Evolutionary conservation across 2,329 filamentous ascomycete species (phyloP).

Genomic region (Neofusicoccum sp.): DNA sequence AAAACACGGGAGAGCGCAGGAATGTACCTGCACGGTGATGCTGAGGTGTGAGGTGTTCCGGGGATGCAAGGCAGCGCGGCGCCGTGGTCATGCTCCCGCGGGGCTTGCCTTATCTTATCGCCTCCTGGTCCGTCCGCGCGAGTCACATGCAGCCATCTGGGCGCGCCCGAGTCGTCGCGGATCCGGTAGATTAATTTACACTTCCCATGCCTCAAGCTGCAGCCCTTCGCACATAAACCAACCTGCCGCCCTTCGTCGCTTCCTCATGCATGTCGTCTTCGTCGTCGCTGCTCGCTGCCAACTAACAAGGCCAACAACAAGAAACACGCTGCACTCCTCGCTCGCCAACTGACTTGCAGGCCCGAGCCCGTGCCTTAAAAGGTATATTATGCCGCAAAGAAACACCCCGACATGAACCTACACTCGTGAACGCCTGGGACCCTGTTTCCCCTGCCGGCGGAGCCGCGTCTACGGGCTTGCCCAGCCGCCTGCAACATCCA

Average conservation of each 20-base stretch:
- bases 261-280: slow-evolving; percentile 3
- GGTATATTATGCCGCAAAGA: slow-evolving; percentile 19
- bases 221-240: slow-evolving; percentile 7
- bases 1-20: neutral
- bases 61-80: slow-evolving; percentile 15
- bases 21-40: neutral
- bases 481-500: slow-evolving; percentile 95
- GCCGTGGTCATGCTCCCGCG: slow-evolving; percentile 16
- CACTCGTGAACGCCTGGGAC: slow-evolving; percentile 16
- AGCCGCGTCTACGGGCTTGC: slow-evolving; percentile 53
- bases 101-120: slow-evolving; percentile 16
- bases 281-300: neutral
- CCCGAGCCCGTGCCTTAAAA: slow-evolving; percentile 15
- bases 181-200: slow-evolving; percentile 18
- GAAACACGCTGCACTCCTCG: slow-evolving; percentile 12
- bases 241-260: slow-evolving; percentile 1
- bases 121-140: neutral
- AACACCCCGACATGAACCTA: slow-evolving; percentile 16
- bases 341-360: slow-evolving; percentile 15
- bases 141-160: slow-evolving; percentile 1
- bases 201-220: slow-evolving; percentile 8
- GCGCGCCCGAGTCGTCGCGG: neutral
- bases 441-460: neutral
- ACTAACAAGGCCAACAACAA: neutral
- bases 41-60: slow-evolving; percentile 4